Evolutionary conservation across 495 filamentous ascomycete species (phyloP).

Genomic region (Penicillium steckii): DNA sequence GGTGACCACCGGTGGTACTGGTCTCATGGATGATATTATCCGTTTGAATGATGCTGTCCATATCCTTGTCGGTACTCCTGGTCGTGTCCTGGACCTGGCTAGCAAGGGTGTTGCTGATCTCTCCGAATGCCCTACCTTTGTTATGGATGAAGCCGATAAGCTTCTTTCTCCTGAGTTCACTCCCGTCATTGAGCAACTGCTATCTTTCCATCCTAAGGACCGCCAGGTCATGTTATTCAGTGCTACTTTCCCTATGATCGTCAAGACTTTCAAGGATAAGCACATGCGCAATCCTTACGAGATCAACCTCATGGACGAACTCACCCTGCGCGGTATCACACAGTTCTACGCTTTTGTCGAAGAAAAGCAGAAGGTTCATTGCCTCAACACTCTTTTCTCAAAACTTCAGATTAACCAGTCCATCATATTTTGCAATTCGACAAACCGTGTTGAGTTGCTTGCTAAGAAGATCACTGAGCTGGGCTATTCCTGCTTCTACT

Average conservation of each 20-base stretch:
- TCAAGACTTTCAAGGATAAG: conserved; percentile 98
- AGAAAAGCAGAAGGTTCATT: conserved; percentile 99
- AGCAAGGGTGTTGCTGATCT: conserved; percentile 94
- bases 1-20: conserved; percentile 96
- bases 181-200: conserved; percentile 90
- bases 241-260: conserved; percentile 92
- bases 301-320: conserved; percentile 99
- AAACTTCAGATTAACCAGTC: conserved; percentile 99
- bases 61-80: conserved; percentile 96
- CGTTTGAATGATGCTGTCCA: conserved; percentile 91
- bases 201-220: conserved; percentile 92
- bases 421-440: conserved; percentile 99
- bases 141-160: conserved; percentile 99
- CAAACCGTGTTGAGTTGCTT: conserved; percentile 93
- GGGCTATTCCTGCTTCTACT: conserved; percentile 99
- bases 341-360: conserved; percentile 99
- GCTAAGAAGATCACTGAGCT: conserved; percentile 99
- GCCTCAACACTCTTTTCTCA: conserved; percentile 96
- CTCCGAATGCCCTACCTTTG: conserved; percentile 94
- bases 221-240: conserved; percentile 99
- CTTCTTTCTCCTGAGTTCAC: conserved; percentile 95
- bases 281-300: conserved; percentile 95
- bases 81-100: conserved; percentile 90
- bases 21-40: conserved; percentile 94
- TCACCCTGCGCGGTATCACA: conserved; percentile 95